A percentile compares a stretch with the other conserved stretches of the same genome.
Evolutionary conservation across 2,329 filamentous ascomycete genomes (phyloP).

Genomic region (Colletotrichum graminicola): DNA sequence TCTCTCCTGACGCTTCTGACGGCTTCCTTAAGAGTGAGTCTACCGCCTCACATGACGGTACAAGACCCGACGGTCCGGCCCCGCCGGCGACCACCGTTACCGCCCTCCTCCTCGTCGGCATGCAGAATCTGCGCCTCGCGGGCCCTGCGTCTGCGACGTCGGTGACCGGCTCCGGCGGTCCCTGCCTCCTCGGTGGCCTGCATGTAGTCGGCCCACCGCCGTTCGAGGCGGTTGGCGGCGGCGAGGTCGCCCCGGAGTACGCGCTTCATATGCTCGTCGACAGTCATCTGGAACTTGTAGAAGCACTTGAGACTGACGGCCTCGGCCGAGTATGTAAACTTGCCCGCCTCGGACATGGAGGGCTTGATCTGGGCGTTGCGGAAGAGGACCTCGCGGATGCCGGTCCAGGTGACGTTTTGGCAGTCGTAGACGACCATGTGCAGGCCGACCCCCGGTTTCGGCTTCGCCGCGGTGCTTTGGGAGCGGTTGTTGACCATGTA

Average conservation of each 20-base stretch:
- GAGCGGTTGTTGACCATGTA: constrained; percentile 79
- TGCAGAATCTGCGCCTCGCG: constrained; percentile 85
- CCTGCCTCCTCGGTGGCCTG: constrained; percentile 89
- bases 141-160: constrained; percentile 80
- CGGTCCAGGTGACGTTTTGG: constrained; percentile 91
- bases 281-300: constrained; percentile 94
- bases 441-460: constrained; percentile 71
- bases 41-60: constrained; percentile 69
- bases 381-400: constrained; percentile 86
- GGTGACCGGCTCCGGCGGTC: constrained; percentile 71
- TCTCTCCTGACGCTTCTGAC: not conserved
- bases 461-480: constrained; percentile 54
- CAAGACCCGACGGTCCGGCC: constrained; percentile 75
- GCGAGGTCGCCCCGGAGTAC: constrained; percentile 82
- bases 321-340: constrained; percentile 76
- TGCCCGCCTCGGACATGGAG: constrained; percentile 54
- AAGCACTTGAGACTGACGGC: constrained; percentile 92
- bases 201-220: constrained; percentile 96
- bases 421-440: constrained; percentile 91
- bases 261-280: constrained; percentile 91
- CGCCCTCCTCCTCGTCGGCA: constrained; percentile 82
- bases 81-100: constrained; percentile 66
- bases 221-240: constrained; percentile 82
- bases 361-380: constrained; percentile 82
- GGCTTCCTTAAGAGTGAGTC: constrained; percentile 1